phyloP scores from a whole-genome alignment of 2,329 filamentous ascomycete genomes.

The Diaporthe velutina region DNA sequence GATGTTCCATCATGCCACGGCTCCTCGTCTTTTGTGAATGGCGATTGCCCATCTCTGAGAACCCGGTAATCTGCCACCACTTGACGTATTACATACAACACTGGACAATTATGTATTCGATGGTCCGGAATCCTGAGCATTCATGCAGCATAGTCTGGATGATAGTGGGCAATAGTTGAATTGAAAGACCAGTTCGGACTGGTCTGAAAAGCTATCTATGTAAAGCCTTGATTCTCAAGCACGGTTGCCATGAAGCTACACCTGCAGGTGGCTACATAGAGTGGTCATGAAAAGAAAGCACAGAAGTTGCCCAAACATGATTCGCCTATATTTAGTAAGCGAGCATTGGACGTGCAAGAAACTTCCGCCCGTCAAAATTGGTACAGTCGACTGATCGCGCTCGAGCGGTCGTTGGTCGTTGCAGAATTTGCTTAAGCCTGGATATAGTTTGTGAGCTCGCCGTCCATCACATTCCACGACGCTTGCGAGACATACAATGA shows the following conservation, averaged over 20 bases:
- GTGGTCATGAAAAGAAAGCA: neutral
- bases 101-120: neutral
- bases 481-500: neutral
- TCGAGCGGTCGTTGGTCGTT: too few relatives aligned
- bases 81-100: neutral
- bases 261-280: neutral
- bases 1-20: neutral
- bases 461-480: too few relatives aligned
- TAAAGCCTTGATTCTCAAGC: neutral
- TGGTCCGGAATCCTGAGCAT: neutral
- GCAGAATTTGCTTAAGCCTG: conserved; percentile 3
- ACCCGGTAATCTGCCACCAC: neutral
- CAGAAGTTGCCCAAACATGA: neutral
- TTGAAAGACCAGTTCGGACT: neutral
- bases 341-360: neutral
- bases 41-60: neutral
- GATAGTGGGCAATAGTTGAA: neutral
- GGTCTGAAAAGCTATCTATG: neutral
- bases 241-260: neutral
- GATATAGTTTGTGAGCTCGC: neutral
- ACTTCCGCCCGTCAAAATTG: too few relatives aligned
- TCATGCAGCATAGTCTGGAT: neutral
- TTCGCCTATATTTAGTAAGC: neutral
- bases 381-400: neutral
- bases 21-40: neutral